Evolutionary conservation across 768 basidiomycete genomes (phyloP), one percentile per base, ranked within the genome.

Genomic region (Boletus tylopilopsis): DNA sequence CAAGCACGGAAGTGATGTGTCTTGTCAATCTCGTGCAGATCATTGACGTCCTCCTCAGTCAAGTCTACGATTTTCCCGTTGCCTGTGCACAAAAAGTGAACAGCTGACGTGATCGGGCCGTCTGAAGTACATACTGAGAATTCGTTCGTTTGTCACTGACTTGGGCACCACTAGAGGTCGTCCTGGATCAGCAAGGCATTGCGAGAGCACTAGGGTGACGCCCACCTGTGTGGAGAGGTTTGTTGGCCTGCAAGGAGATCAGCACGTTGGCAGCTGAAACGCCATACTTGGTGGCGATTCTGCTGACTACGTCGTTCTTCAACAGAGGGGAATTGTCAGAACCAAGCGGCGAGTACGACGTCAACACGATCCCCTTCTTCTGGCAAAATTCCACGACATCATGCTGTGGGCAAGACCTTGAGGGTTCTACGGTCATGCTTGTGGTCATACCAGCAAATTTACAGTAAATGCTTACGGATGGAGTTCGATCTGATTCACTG

Each of bases 331-430:
- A 82, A 59, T 78, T 73, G 56, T 83, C 77, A 15, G 83, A 87
- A 46, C 85, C 90, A 2, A 92, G 78, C 10, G 89, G 86, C 1
- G 85, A 91, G 72, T 90, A 92, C 7, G 87, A 85, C 18, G 87
- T 85, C 49, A 88, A 61, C 11, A 76, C 70, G 59, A 93, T 90
- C 34, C 84, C 84, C 59, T 84, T 81, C 41, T 64, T 59, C 36
- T 71, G 64, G 73, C 85, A 85, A 61, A 74, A 82, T 49, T 76
- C 73, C 40, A 85, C 75, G 34, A 87, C 69, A 22, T 86, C 84
- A 51, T 80, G 75, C 61, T 87, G 84, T 25, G 79, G 77, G 67
- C 82, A 85, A 25, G 82, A 79, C 23, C 82, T 73, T 53, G 11
- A 71, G 41, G 30, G 13, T 5, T 19, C 35, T 30, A 37, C 33